Evolutionary conservation across 345 rosid genomes (phyloP), one percentile per base, ranked within the genome.

Genomic region (Lagerstroemia speciosa): DNA sequence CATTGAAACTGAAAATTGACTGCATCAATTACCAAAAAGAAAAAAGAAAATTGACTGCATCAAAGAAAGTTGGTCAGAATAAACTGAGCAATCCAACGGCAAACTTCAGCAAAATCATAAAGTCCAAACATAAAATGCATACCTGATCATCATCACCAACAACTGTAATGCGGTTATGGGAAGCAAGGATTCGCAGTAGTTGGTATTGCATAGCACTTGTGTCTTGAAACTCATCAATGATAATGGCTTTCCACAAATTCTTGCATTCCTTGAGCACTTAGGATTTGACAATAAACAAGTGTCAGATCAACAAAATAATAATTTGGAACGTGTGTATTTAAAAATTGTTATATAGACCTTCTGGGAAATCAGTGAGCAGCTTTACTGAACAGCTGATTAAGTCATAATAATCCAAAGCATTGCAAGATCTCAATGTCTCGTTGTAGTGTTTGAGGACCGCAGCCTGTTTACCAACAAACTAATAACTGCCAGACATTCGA

Each of bases 141-240:
- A 89, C 98, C 92, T 93, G 98, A 81, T 93, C 98, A 79, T 93
- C 98, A 82, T 93, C 98, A 52, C 97, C 97, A 70, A 93, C 89
- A 69, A 93, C 74, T 33, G 97, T 93, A 72, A 93, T 78, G 71
- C 36, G 73, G 74, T 85, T 81, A 81, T 90, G 94, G 75, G 96
- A 85, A 64, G 97, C 93, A 69, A 90, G 85, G 73, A 83, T 74
- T 40, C 71, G 76, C 40, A 93, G 77, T 76, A 90, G 88, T 76
- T 68, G 70, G 79, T 90, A 90, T 77, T 93, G 98, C 94, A 83
- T 89, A 71, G 89, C 77, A 80, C 97, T 93, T 50, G 98, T 93
- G 81, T 93, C 98, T 80, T 93, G 98, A 71, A 93, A 93, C 77
- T 93, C 98, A 72, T 93, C 98, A 64, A 93, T 77, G 76, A 93